Percentiles rank a stretch among this genome's conserved stretches.
Conservation (phyloP, 2,329 filamentous ascomycete species). For the Chaetomiaceae sp. region DNA sequence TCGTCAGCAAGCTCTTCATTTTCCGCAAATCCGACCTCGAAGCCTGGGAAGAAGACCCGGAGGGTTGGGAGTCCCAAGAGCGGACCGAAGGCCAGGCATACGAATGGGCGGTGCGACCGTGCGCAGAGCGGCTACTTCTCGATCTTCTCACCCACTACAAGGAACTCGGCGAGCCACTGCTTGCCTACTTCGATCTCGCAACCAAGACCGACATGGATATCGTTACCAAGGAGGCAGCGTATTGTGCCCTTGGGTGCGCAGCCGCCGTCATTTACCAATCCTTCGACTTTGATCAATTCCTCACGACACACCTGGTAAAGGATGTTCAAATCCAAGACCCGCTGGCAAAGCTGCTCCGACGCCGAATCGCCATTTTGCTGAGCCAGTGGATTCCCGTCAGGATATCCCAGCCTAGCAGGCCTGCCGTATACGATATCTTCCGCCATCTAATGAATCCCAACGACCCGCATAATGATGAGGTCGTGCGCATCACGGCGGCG, state of each 20-base stretch:
- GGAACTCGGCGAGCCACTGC: conserved; percentile 69
- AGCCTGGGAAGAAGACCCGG: conserved; percentile 89
- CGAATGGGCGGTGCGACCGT: conserved; percentile 89
- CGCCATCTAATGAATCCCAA: conserved; percentile 75
- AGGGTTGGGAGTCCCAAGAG: conserved; percentile 92
- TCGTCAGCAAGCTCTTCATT: conserved; percentile 84
- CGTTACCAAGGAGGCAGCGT: conserved; percentile 87
- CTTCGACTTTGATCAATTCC: conserved; percentile 79
- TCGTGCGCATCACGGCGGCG: conserved; percentile 87
- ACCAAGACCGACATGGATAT: conserved; percentile 64
- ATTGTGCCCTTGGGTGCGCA: conserved; percentile 85
- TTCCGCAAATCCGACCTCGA: conserved; percentile 81
- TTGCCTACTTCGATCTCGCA: conserved; percentile 77
- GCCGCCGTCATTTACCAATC: conserved; percentile 68
- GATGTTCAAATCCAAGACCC: conserved; percentile 66
- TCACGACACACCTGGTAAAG: conserved; percentile 67
- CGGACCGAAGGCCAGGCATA: conserved; percentile 80
- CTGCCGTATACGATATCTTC: conserved; percentile 82
- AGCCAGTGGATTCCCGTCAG: conserved; percentile 86
- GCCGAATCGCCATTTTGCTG: conserved; percentile 82
- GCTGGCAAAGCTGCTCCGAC: conserved; percentile 74
- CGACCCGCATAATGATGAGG: conserved; percentile 79
- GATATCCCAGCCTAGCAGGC: conserved; percentile 61
- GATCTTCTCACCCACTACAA: conserved; percentile 90
- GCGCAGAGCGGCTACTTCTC: conserved; percentile 88